Base-by-base conservation (phyloP, 179 eudicot genomes). In the Pouteria campechiana region DNA sequence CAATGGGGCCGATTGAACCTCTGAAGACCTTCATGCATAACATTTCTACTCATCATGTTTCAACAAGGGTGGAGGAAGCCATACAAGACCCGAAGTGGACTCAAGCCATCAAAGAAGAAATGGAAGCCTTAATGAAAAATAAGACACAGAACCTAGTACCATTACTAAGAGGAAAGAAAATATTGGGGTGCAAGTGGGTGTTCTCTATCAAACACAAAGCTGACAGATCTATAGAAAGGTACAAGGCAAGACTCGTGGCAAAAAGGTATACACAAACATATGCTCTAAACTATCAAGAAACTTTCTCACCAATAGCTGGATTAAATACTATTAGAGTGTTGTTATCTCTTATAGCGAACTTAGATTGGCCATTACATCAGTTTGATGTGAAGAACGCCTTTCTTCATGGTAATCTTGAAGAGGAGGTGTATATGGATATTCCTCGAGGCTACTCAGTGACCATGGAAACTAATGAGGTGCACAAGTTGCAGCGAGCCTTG, bases 141-240 rank as follows among this genome's bases (percentile, higher is more conserved):
- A 8, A 32, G 36, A 32, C 36, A 32, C 13, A 15, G 36, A 32
- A 32, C 13, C 0, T 32, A 32, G 1, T 32, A 32, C 36, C 36
- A 32, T 32, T 32, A 32, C 36, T 15, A 15, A 1, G 36, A 32
- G 36, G 36, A 11, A 32, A 32, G 36, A 32, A 32, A 32, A 32
- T 15, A 32, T n/a, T 32, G n/a, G 38, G 40, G 5, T 52, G 40
- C n/a, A 40, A 22, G 32, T 40, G 32, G 32, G 39, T 52, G 25
- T 48, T 32, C 41, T 30, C 29, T 1, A 20, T 20, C 25, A 47
- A 47, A 32, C 31, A 13, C 17, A 32, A 32, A 7, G 52, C 41
- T 18, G 39, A 35, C 17, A 9, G 39, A 1, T 1, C 6, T 4
- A 4, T 35, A 2, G 16, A 35, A 3, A 35, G 17, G 39, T 12